Conservation (phyloP, 2,329 filamentous ascomycete genomes). For the Hymenoscyphus linearis region DNA sequence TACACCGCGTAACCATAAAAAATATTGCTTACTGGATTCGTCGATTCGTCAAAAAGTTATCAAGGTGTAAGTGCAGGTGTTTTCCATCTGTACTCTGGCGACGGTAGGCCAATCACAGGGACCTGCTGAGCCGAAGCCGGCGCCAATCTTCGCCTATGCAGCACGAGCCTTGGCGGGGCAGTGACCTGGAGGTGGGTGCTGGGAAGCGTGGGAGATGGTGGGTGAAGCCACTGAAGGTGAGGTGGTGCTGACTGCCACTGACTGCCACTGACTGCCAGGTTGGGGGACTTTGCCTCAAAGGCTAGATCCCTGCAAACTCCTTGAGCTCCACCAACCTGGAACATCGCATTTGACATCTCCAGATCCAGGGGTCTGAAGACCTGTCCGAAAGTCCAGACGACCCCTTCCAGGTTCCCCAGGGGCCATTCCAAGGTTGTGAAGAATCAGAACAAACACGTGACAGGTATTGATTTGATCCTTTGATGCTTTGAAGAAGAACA, state of each 20-base stretch:
- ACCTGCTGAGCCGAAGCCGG: not conserved
- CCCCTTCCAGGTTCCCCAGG: too few species aligned
- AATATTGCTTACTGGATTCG: not conserved
- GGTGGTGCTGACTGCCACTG: too few species aligned
- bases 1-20: not conserved
- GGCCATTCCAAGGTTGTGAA: too few species aligned
- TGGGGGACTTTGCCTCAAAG: too few species aligned
- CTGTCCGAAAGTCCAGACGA: not conserved
- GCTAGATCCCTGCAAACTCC: not conserved
- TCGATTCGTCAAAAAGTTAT: not conserved
- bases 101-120: not conserved
- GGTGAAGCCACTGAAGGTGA: too few species aligned
- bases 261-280: too few species aligned
- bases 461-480: not conserved
- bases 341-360: not conserved
- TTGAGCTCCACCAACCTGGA: not conserved
- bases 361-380: not conserved
- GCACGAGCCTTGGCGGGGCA: not conserved
- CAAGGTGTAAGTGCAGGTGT: not conserved
- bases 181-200: too few species aligned
- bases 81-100: too few species aligned
- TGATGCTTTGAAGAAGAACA: not conserved
- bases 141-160: not conserved
- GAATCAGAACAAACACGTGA: not conserved
- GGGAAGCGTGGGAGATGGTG: too few species aligned